These are phyloP conservation scores for Morella rubra DNA, from an alignment of 306 rosid species.

Conservation along the genomic window DNA sequence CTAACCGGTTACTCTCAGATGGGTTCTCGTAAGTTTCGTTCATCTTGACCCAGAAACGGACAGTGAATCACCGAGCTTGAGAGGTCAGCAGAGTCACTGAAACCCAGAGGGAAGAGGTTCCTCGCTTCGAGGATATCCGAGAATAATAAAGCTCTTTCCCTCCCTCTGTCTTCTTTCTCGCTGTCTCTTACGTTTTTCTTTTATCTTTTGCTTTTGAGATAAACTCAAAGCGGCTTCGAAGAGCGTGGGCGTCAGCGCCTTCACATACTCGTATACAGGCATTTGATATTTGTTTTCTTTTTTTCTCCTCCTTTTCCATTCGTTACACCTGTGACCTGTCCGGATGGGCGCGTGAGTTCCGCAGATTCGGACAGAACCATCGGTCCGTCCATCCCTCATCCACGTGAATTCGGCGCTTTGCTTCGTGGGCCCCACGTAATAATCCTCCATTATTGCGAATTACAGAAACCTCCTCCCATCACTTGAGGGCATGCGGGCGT, in stretches of 20 bases:
- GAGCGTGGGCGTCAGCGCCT: constrained; percentile 33
- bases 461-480: too few species aligned
- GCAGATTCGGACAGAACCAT: neutral
- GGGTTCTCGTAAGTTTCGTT: constrained; percentile 27
- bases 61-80: neutral
- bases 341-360: neutral
- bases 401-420: constrained; percentile 26
- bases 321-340: neutral
- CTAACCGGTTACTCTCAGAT: constrained; percentile 50
- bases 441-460: too few species aligned
- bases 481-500: too few species aligned
- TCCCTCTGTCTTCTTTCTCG: neutral
- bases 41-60: constrained; percentile 35
- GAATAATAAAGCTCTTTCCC: constrained; percentile 3
- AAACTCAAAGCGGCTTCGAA: neutral
- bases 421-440: neutral
- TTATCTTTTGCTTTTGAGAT: too few species aligned
- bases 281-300: neutral
- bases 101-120: constrained; percentile 13
- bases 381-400: neutral
- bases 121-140: constrained; percentile 31
- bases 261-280: too few species aligned
- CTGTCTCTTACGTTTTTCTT: neutral
- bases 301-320: too few species aligned
- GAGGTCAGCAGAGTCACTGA: neutral